These are phyloP conservation scores for Aegilops speltoides DNA, from an alignment of 176 grass and related monocot genomes.

Conservation along the genomic window DNA sequence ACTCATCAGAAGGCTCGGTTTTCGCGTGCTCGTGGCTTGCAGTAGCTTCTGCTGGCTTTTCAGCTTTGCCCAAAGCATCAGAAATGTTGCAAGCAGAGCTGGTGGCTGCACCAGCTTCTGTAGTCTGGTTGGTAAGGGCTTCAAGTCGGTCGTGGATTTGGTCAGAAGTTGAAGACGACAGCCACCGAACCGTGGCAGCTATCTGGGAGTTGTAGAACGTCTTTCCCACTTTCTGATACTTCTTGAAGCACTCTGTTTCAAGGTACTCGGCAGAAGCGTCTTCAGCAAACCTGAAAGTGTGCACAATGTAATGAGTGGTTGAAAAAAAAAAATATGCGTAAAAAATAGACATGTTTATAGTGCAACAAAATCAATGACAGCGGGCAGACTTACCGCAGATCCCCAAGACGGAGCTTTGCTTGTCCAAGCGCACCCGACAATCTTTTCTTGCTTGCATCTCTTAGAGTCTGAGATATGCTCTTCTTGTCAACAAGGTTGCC, in stretches of 20 bases:
- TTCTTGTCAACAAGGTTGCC: slow-evolving; percentile 58
- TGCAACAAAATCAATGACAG: background rate
- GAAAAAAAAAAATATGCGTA: background rate
- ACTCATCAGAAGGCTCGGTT: slow-evolving; percentile 1
- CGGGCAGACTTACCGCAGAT: slow-evolving; percentile 50
- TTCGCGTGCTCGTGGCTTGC: background rate
- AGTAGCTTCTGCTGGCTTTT: slow-evolving; percentile 1
- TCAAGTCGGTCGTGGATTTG: slow-evolving; percentile 65
- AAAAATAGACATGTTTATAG: background rate
- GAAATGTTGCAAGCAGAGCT: slow-evolving; percentile 3
- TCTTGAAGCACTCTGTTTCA: slow-evolving; percentile 83
- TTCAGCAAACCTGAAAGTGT: slow-evolving; percentile 41
- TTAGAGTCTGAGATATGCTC: slow-evolving; percentile 67
- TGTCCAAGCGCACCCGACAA: slow-evolving; percentile 57
- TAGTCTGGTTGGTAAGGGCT: background rate
- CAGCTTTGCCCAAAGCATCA: background rate
- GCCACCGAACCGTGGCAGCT: slow-evolving; percentile 82
- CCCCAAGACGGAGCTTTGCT: slow-evolving; percentile 53
- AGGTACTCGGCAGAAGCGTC: slow-evolving; percentile 63
- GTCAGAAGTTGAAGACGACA: slow-evolving; percentile 55
- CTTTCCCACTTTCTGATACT: slow-evolving; percentile 81
- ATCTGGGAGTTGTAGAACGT: slow-evolving; percentile 93
- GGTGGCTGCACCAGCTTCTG: background rate
- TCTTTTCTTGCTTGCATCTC: slow-evolving; percentile 66
- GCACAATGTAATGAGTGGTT: background rate